Conservation (phyloP, 2,329 filamentous ascomycete species). For the Claviceps pusilla region DNA sequence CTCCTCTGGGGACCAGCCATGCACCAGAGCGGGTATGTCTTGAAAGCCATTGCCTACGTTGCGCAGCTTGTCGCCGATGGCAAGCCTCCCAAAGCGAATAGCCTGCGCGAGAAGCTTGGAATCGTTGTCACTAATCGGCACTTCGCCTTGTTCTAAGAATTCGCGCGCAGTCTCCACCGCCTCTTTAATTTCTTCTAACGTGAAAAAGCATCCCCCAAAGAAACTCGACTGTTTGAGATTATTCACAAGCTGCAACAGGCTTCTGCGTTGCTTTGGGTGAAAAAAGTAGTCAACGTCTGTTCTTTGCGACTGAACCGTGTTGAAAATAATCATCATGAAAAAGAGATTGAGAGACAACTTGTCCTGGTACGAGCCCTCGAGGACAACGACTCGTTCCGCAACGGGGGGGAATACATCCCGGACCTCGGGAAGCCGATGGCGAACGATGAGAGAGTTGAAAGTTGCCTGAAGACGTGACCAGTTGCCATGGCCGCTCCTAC, state of each 20-base stretch:
- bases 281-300: too few species aligned
- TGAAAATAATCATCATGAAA: slow-evolving; percentile 68
- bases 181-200: slow-evolving; percentile 47
- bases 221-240: slow-evolving; percentile 77
- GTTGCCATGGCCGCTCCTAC: slow-evolving; percentile 36
- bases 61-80: slow-evolving; percentile 48
- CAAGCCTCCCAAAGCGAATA: slow-evolving; percentile 47
- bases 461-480: slow-evolving; percentile 50
- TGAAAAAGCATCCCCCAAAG: slow-evolving; percentile 67
- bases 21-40: slow-evolving; percentile 62
- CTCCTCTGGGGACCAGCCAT: slow-evolving; percentile 45
- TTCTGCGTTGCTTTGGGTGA: too few species aligned
- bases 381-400: slow-evolving; percentile 52
- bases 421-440: slow-evolving; percentile 62
- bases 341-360: slow-evolving; percentile 74
- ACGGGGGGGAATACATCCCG: slow-evolving; percentile 54
- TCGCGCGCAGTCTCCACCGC: slow-evolving; percentile 11
- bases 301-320: slow-evolving; percentile 70
- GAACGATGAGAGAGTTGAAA: slow-evolving; percentile 66
- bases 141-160: slow-evolving; percentile 50
- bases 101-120: slow-evolving; percentile 41
- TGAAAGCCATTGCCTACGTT: slow-evolving; percentile 52
- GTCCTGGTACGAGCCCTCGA: slow-evolving; percentile 76
- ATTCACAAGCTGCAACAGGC: slow-evolving; percentile 35
- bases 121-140: slow-evolving; percentile 18